A percentile compares a stretch with the other conserved stretches of the same genome.
Conservation (phyloP, 179 eudicot species). For the Sideroxylon spinosum region DNA sequence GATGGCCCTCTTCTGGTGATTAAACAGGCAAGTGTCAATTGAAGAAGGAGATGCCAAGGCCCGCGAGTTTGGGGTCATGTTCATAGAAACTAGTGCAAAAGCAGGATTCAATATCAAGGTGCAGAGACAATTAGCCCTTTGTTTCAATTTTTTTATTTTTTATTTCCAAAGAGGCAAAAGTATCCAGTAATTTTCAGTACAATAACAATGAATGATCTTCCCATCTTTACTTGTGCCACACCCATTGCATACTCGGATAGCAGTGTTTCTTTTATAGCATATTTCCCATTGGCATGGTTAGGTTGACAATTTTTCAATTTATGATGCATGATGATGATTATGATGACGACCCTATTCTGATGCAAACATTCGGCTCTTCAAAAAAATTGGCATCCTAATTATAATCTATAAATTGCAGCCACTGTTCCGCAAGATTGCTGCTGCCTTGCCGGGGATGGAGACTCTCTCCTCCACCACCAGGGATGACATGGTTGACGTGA, state of each 20-base stretch:
- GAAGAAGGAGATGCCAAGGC: slow-evolving; percentile 84
- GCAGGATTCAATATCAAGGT: slow-evolving; percentile 95
- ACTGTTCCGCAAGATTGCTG: slow-evolving; percentile 80
- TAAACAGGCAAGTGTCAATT: slow-evolving; percentile 80
- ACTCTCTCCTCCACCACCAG: slow-evolving; percentile 65
- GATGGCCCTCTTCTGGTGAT: slow-evolving; percentile 8
- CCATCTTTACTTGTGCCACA: background rate
- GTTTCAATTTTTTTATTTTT: no score
- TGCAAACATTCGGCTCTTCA: background rate
- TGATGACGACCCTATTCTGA: background rate
- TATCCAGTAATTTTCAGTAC: background rate
- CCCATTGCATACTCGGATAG: background rate
- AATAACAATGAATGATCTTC: background rate
- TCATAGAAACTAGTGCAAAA: slow-evolving; percentile 88
- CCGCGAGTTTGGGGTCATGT: slow-evolving; percentile 66
- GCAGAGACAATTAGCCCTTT: background rate
- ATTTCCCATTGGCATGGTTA: background rate
- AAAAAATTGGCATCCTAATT: background rate
- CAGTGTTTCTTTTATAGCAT: no score
- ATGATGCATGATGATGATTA: background rate
- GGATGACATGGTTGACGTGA: slow-evolving; percentile 93
- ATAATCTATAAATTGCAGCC: slow-evolving; percentile 38
- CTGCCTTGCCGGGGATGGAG: slow-evolving; percentile 88
- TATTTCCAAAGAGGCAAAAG: background rate
- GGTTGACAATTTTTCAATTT: no score